phyloP scores from a whole-genome alignment of 345 rosid species.

The Sapria himalayana region DNA sequence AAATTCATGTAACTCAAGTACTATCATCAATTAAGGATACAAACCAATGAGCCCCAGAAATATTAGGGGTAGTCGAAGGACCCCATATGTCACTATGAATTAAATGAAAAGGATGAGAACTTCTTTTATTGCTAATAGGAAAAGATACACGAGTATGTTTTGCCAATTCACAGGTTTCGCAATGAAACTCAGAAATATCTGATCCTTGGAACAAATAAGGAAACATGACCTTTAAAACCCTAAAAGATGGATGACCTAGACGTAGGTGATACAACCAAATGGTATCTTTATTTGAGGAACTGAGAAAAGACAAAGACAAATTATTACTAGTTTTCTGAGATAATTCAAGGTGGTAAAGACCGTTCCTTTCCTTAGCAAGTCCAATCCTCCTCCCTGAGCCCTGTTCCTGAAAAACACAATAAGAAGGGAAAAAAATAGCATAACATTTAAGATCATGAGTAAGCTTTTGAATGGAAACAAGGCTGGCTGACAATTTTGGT shows the following conservation, averaged over 20 bases:
- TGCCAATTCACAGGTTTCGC: not conserved
- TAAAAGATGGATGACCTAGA: not conserved
- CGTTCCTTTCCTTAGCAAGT: not conserved
- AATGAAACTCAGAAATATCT: not conserved
- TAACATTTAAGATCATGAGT: not conserved
- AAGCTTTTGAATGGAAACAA: not conserved
- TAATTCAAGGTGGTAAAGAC: not conserved
- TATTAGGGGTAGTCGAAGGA: not conserved
- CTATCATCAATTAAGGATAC: not conserved
- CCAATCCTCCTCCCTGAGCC: not conserved
- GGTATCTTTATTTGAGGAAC: not conserved
- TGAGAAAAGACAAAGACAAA: not conserved
- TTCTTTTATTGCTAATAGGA: not conserved
- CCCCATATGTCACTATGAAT: no score
- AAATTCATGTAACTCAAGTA: not conserved
- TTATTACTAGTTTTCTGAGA: not conserved
- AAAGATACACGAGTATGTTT: slow-evolving; percentile 2
- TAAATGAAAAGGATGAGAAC: not conserved
- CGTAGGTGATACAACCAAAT: not conserved
- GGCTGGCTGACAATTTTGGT: not conserved
- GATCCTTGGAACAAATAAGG: not conserved
- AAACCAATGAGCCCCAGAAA: not conserved
- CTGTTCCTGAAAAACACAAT: not conserved
- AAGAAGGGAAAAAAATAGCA: no score
- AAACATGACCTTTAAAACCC: not conserved